Evolutionary conservation across 2,329 filamentous ascomycete genomes (phyloP).

Genomic region (Monilinia laxa): DNA sequence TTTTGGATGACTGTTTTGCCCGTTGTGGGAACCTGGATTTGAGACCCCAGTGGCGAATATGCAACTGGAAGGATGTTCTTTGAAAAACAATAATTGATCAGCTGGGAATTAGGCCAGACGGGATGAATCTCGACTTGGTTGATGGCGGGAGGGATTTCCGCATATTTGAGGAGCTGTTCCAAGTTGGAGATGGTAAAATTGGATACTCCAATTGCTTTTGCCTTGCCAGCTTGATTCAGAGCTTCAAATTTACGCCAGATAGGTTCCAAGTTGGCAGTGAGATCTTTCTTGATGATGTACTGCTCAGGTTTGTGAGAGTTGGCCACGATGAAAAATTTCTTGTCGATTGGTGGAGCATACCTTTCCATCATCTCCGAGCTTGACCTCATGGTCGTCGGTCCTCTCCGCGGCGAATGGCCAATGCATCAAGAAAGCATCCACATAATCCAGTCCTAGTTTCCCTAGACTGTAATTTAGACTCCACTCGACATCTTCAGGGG

Average conservation of each 20-base stretch:
- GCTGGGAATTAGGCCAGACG: constrained; percentile 67
- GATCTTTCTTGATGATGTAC: constrained; percentile 60
- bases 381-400: constrained; percentile 62
- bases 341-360: constrained; percentile 35
- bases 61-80: constrained; percentile 72
- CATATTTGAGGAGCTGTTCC: constrained; percentile 51
- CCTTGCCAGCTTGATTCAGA: constrained; percentile 58
- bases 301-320: constrained; percentile 29
- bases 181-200: constrained; percentile 57
- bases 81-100: constrained; percentile 64
- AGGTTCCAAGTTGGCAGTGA: constrained; percentile 63
- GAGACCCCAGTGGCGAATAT: constrained; percentile 67
- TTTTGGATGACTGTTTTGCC: constrained; percentile 64
- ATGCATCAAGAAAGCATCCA: constrained; percentile 80
- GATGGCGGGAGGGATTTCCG: constrained; percentile 49
- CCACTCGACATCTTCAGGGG: constrained; percentile 60
- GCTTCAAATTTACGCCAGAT: constrained; percentile 74
- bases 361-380: constrained; percentile 52
- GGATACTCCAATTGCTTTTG: constrained; percentile 57
- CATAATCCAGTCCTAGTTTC: constrained; percentile 72
- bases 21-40: constrained; percentile 59
- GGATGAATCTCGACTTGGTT: constrained; percentile 70
- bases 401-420: constrained; percentile 80
- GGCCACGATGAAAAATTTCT: constrained; percentile 21
- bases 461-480: constrained; percentile 70